phyloP scores from a whole-genome alignment of 2,329 filamentous ascomycete species.

The Talaromyces rugulosus region DNA sequence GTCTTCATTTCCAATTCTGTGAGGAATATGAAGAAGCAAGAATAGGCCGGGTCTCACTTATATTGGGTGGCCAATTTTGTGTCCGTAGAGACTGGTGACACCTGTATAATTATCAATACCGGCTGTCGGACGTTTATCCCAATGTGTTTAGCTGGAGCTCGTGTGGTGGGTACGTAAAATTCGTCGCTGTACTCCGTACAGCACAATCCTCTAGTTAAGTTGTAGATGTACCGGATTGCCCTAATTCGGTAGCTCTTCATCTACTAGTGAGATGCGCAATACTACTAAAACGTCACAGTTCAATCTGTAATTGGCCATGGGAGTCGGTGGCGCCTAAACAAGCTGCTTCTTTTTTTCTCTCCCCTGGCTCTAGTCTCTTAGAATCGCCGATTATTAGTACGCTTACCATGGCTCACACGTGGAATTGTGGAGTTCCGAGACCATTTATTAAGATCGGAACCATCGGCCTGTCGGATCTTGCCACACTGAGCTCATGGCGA shows the following conservation, averaged over 20 bases:
- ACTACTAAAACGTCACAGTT: neutral
- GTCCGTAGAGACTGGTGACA: neutral
- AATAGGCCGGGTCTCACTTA: neutral
- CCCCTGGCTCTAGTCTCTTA: neutral
- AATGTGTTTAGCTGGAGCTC: neutral
- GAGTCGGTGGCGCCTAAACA: neutral
- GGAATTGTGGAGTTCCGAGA: neutral
- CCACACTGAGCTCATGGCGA: too few species aligned
- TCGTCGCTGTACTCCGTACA: neutral
- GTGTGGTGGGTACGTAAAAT: neutral
- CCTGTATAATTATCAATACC: neutral
- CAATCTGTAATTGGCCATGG: neutral
- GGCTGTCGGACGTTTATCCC: neutral
- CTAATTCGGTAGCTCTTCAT: neutral
- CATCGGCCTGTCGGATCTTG: too few species aligned
- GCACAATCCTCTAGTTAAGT: neutral
- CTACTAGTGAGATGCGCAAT: neutral
- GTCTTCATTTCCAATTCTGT: neutral
- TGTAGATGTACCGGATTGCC: neutral
- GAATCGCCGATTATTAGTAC: neutral
- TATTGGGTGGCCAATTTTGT: neutral
- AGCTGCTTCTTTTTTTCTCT: too few species aligned
- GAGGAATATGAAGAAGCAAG: neutral
- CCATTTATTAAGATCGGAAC: neutral
- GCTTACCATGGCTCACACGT: neutral